phyloP scores from a whole-genome alignment of 768 basidiomycete species.

The Kwoniella dendrophila region DNA sequence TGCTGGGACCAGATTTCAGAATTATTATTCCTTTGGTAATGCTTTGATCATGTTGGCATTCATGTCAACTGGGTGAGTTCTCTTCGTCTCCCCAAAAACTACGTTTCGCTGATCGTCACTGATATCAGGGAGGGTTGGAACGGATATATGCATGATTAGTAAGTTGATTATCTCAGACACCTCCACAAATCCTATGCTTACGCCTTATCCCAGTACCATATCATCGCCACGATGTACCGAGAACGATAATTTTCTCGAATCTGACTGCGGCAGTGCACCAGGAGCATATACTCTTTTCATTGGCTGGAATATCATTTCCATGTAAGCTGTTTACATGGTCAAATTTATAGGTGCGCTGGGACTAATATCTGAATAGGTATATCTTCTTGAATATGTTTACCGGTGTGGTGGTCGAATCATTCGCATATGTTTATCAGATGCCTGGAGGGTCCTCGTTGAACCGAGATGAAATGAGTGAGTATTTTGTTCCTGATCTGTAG shows the following conservation, averaged over 20 bases:
- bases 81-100: neutral
- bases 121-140: conserved; percentile 86
- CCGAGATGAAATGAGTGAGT: conserved; percentile 79
- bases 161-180: conserved; percentile 47
- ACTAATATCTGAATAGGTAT: conserved; percentile 62
- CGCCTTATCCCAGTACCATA: conserved; percentile 62
- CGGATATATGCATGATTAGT: conserved; percentile 97
- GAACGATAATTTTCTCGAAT: conserved; percentile 61
- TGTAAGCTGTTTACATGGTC: conserved; percentile 60
- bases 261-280: conserved; percentile 81
- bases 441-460: conserved; percentile 76
- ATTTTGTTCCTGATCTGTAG: neutral
- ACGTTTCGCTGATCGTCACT: conserved; percentile 1
- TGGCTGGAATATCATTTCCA: conserved; percentile 91
- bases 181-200: neutral
- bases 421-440: conserved; percentile 91
- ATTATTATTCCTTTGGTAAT: conserved; percentile 77
- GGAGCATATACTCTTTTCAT: conserved; percentile 90
- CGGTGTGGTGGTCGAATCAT: conserved; percentile 93
- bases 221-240: conserved; percentile 81
- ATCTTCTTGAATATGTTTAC: conserved; percentile 96
- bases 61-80: conserved; percentile 83
- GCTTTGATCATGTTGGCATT: conserved; percentile 86
- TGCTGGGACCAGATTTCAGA: conserved; percentile 66
- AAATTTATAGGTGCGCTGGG: neutral